These are phyloP conservation scores for Cladorrhinum samala DNA, from an alignment of 495 filamentous ascomycete species.

Conservation along the genomic window DNA sequence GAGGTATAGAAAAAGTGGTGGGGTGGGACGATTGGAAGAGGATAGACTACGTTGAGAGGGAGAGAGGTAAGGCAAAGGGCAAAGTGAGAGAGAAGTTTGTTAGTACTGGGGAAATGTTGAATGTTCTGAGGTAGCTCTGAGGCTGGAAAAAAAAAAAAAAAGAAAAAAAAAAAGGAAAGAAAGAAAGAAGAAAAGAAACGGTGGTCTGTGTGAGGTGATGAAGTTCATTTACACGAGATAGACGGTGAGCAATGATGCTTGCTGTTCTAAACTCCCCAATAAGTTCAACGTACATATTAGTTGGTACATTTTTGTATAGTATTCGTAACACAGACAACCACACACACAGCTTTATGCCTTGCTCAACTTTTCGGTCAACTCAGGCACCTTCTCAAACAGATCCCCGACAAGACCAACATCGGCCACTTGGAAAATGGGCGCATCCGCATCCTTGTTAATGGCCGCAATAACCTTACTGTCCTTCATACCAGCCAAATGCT, in stretches of 20 bases:
- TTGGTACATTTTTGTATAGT: constrained; percentile 13
- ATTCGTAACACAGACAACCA: background rate
- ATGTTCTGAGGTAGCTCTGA: constrained; percentile 46
- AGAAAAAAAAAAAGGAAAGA: background rate
- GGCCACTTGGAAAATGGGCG: constrained; percentile 96
- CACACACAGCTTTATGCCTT: constrained; percentile 38
- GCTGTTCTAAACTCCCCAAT: background rate
- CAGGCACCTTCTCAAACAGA: constrained; percentile 90
- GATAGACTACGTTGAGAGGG: constrained; percentile 74
- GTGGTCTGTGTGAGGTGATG: background rate
- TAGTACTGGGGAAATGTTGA: constrained; percentile 71
- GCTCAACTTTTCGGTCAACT: constrained; percentile 92
- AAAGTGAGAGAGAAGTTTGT: constrained; percentile 85
- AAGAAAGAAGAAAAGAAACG: constrained; percentile 16
- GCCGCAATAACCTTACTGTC: constrained; percentile 99
- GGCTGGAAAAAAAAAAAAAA: background rate
- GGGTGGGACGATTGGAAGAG: constrained; percentile 80
- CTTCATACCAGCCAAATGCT: constrained; percentile 99
- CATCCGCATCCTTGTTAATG: constrained; percentile 96
- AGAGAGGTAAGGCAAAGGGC: constrained; percentile 56
- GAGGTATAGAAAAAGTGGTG: constrained; percentile 42
- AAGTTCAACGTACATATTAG: too few relatives aligned
- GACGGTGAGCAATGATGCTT: background rate
- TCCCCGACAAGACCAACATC: constrained; percentile 94
- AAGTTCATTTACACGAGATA: background rate